Base-by-base conservation (phyloP, 257 asterid species). In the Handroanthus guayacan region DNA sequence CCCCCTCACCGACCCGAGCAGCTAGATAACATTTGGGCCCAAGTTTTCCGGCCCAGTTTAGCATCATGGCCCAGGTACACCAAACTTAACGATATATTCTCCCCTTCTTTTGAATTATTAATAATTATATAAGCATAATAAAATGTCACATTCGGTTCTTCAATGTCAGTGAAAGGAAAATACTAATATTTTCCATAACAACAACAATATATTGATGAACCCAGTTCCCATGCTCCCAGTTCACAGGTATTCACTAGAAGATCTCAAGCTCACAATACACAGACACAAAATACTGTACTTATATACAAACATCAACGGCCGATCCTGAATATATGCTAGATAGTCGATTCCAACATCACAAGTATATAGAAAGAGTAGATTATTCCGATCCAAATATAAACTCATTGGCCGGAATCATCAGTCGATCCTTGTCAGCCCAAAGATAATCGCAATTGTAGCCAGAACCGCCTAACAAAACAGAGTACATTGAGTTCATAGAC, bases 391-490 rank as follows among this genome's bases (percentile, higher is more conserved):
- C 47, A 75, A 47, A 58, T 69, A 61, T 77, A 69, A 51, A 62
- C 50, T 45, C 52, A 17, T 41, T 4, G 38, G 64, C 9, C 37
- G 64, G 73, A 63, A 39, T 48, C 87, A 74, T 81, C 83, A 90
- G 82, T 82, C 85, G 56, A 72, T 57, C 63, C 73, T 68, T 37
- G 88, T 88, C 78, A 88, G 78, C 66, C 99, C 97, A 20, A 92
- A 81, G 84, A 92, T 2, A 45, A 83, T 4, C 3, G 91, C 97
- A 60, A 94, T 58, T 3, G 93, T 62, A 39, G 90, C 89, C 62
- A 94, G 81, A 82, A 89, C 84, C 69, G 97, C 99, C 97, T 94
- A 83, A 58, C 52, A 66, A 71, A 34, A 56, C 56, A 39, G 62
- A 75, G 57, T 25, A 72, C 14, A 34, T 54, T 17, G 52, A 18